Base-by-base conservation (phyloP, 352 stramenopile species). In the Globisporangium solare region DNA sequence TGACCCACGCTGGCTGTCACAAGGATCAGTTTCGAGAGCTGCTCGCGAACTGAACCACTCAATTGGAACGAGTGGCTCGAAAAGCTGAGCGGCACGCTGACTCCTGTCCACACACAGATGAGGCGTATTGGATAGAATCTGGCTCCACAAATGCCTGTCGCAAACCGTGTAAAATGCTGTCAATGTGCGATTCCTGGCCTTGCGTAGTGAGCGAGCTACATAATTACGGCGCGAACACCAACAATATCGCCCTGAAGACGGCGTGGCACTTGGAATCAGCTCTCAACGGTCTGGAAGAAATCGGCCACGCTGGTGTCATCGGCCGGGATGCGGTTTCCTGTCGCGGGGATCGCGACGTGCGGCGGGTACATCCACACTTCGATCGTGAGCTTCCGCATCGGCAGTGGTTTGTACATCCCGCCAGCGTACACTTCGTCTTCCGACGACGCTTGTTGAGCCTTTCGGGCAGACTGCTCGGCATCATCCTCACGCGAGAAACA, bases 361-460 rank as follows among this genome's bases (percentile, higher is more conserved):
- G 71, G 75, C 15, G 82, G 82, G 52, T 92, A 92, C 48, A 92
- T 68, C 82, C 82, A 92, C 48, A 79, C 71, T 13, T 63, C 64
- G n/a, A 92, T 64, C 5, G 74, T 75, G 35, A 83, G 51, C 39
- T 73, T 86, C 21, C 79, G 70, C 52, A 86, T 58, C 0, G 79
- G 78, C 46, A 89, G 55, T 2, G 75, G 72, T 0, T 71, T 71
- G 53, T 83, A 84, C 63, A 73, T 68, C 0, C 61, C 63, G 0
- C 69, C 65, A 11, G 40, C 31, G 31, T 79, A 79, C 41, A 72
- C 60, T 24, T 61, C 46, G 14, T 55, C 45, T 27, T 21, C 31
- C 40, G 27, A 35, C 6, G 27, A 35, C 27, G 31, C 27, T 18
- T 39, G 6, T 54, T 37, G 43, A 64, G 57, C n/a, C n/a, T 40